Evolutionary conservation across 2,329 filamentous ascomycete species (phyloP).

Genomic region (Ciborinia camelliae): DNA sequence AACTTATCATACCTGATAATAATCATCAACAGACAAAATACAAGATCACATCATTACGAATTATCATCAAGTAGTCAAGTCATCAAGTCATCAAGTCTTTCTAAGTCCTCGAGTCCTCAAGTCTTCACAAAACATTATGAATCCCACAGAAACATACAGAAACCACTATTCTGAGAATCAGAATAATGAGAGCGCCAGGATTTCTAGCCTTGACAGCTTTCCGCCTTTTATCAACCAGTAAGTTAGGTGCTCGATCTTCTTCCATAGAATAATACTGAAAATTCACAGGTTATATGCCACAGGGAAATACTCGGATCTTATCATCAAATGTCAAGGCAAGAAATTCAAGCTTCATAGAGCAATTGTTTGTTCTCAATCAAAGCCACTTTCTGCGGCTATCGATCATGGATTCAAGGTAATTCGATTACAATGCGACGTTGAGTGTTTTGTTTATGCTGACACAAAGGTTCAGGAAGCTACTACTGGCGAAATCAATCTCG

Average conservation of each 20-base stretch:
- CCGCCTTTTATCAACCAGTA: slow-evolving; percentile 2
- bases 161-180: neutral
- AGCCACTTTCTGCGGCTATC: slow-evolving; percentile 23
- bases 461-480: slow-evolving; percentile 13
- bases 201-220: no score
- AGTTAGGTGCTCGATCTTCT: neutral
- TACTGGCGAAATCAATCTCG: slow-evolving; percentile 14
- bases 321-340: slow-evolving; percentile 23
- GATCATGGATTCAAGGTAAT: slow-evolving; percentile 22
- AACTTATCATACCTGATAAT: neutral
- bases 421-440: neutral
- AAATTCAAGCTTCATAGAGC: slow-evolving; percentile 26
- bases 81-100: no score
- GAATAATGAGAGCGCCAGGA: no score
- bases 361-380: slow-evolving; percentile 28
- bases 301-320: slow-evolving; percentile 25
- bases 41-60: neutral
- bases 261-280: neutral
- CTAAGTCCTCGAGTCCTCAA: neutral
- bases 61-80: no score
- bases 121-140: neutral
- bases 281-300: slow-evolving; percentile 5
- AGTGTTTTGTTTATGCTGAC: neutral
- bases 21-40: neutral
- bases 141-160: neutral